phyloP scores from a whole-genome alignment of 108 stramenopile species.

The Epithemia pelagica region DNA sequence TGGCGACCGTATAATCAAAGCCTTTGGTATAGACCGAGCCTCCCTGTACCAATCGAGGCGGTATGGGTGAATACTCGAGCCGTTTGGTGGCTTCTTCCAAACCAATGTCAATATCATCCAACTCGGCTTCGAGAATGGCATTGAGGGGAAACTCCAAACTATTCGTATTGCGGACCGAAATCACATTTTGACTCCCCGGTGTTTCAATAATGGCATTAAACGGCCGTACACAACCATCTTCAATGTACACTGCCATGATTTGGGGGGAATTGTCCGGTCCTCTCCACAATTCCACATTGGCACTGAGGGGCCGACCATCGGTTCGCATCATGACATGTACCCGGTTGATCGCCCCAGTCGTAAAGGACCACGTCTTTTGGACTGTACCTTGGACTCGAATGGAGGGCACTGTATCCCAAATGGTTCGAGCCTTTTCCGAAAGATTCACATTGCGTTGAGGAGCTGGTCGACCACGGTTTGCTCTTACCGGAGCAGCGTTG shows the following conservation, averaged over 20 bases:
- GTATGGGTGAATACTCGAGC: constrained; percentile 2
- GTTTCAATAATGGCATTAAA: constrained; percentile 56
- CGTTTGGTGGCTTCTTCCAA: neutral
- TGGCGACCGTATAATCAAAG: constrained; percentile 60
- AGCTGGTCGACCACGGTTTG: neutral
- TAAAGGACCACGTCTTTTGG: constrained; percentile 50
- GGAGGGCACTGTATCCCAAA: neutral
- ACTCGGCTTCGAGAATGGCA: constrained; percentile 32
- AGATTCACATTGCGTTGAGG: neutral
- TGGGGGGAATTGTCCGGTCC: constrained; percentile 67
- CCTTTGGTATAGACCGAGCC: constrained; percentile 68
- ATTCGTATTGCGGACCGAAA: constrained; percentile 54
- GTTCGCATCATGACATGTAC: constrained; percentile 44
- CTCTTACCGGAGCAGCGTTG: neutral
- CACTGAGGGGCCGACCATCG: constrained; percentile 63
- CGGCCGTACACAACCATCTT: constrained; percentile 63
- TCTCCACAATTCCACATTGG: constrained; percentile 63
- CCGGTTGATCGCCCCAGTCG: constrained; percentile 28
- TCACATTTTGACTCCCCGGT: constrained; percentile 50
- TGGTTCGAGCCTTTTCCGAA: neutral
- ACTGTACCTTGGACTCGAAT: constrained; percentile 37
- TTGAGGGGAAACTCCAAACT: constrained; percentile 61
- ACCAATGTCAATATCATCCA: constrained; percentile 15
- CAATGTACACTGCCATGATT: constrained; percentile 59
- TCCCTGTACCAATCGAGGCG: constrained; percentile 55